Evolutionary conservation across 2,329 filamentous ascomycete species (phyloP).

Genomic region (Westerdykella sp.): DNA sequence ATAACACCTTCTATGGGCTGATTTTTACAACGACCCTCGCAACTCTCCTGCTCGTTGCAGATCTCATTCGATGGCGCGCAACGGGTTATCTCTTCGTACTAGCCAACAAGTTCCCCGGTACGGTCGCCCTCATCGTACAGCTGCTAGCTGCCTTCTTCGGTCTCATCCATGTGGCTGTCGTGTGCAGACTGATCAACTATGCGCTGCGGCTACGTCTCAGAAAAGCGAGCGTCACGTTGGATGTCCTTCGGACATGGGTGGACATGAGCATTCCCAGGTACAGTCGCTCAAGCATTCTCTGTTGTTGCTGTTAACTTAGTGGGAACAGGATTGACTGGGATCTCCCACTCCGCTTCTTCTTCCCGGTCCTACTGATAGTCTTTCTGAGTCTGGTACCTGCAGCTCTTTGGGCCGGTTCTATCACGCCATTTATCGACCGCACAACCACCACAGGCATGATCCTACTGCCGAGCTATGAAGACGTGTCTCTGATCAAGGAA

Average conservation of each 20-base stretch:
- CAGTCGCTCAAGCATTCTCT: too few species aligned
- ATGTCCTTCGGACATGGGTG: conserved; percentile 24
- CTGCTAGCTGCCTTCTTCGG: conserved; percentile 23
- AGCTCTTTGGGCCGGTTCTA: conserved; percentile 26
- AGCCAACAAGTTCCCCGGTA: conserved; percentile 17
- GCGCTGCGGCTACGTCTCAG: conserved; percentile 19
- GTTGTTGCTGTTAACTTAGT: too few species aligned
- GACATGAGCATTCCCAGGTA: conserved; percentile 16
- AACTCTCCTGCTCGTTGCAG: conserved; percentile 12
- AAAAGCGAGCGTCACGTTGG: conserved; percentile 20
- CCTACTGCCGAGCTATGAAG: conserved; percentile 18
- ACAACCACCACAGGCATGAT: conserved; percentile 13
- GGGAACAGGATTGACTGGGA: conserved; percentile 22
- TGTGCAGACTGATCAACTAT: conserved; percentile 26
- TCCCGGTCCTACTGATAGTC: conserved; percentile 16
- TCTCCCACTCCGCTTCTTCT: conserved; percentile 24
- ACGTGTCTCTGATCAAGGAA: conserved; percentile 22
- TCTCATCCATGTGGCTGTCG: conserved; percentile 21
- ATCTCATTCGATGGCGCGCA: conserved; percentile 17
- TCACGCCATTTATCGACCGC: conserved; percentile 18
- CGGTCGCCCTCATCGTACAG: conserved; percentile 21
- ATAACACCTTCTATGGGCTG: conserved; percentile 25
- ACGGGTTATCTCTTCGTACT: conserved; percentile 15
- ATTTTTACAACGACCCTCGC: conserved; percentile 19
- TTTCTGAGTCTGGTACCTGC: conserved; percentile 22